phyloP scores from a whole-genome alignment of 2,329 filamentous ascomycete genomes.

The Xylaria sp. region DNA sequence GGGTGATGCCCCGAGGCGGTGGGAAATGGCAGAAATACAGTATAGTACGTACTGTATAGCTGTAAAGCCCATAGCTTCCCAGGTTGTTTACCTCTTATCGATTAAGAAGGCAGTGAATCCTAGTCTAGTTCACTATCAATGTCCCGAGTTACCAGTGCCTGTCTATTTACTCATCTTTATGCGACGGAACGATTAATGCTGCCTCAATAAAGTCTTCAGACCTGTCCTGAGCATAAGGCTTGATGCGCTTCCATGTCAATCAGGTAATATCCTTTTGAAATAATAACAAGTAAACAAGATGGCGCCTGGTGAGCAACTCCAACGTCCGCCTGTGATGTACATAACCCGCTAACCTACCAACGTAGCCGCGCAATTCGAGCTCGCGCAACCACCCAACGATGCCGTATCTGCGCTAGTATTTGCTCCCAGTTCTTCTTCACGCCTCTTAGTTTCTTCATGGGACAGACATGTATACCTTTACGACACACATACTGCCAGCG shows the following conservation, averaged over 20 bases:
- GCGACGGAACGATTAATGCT: constrained; percentile 17
- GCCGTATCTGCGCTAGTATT: constrained; percentile 89
- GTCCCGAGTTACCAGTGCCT: not conserved
- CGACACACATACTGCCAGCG: constrained; percentile 67
- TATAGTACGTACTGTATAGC: not conserved
- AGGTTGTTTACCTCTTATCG: constrained; percentile 37
- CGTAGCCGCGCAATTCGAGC: constrained; percentile 81
- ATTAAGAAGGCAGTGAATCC: constrained; percentile 24
- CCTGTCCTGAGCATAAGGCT: too few relatives aligned
- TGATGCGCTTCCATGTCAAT: not conserved
- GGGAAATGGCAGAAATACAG: constrained; percentile 14
- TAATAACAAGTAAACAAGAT: constrained; percentile 33
- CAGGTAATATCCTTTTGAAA: not conserved
- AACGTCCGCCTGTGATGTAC: not conserved
- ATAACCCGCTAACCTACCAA: constrained; percentile 11
- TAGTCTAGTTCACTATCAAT: not conserved
- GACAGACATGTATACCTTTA: constrained; percentile 93
- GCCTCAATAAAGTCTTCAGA: not conserved
- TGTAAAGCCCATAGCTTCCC: not conserved
- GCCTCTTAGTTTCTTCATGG: constrained; percentile 93
- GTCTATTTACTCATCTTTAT: not conserved
- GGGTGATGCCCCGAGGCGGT: constrained; percentile 18
- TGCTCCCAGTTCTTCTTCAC: constrained; percentile 78
- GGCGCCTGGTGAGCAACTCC: constrained; percentile 43
- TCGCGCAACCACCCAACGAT: constrained; percentile 84